A percentile compares a stretch with the other conserved stretches of the same genome.
Conservation (phyloP, 768 basidiomycete genomes). For the Hemileccinum rubropunctum region DNA sequence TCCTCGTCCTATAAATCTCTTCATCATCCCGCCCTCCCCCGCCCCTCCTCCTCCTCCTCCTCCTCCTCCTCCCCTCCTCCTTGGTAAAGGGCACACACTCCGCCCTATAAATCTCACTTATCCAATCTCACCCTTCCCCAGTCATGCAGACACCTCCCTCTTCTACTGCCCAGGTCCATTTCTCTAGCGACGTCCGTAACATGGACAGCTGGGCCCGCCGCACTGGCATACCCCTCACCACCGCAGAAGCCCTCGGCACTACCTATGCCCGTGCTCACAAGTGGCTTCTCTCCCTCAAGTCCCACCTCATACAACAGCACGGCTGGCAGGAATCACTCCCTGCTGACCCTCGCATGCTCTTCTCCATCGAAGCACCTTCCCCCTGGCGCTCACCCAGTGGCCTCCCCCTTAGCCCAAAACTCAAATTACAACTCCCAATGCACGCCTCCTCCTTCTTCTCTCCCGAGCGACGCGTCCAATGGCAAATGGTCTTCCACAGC, state of each 20-base stretch:
- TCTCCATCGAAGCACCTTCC: constrained; percentile 74
- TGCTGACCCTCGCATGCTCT: constrained; percentile 69
- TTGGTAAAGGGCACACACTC: constrained; percentile 33
- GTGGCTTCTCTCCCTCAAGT: constrained; percentile 64
- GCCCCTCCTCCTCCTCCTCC: constrained; percentile 24
- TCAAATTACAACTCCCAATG: constrained; percentile 70
- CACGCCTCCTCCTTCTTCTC: constrained; percentile 86
- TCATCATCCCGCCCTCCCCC: neutral
- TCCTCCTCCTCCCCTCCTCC: constrained; percentile 26
- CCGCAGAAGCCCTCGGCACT: constrained; percentile 75
- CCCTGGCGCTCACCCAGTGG: constrained; percentile 76
- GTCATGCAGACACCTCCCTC: constrained; percentile 34
- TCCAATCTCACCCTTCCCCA: neutral
- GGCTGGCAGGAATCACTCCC: constrained; percentile 64
- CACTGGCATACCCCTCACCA: constrained; percentile 78
- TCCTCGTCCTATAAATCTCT: constrained; percentile 4
- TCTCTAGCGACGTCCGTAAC: constrained; percentile 74
- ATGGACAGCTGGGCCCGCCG: constrained; percentile 84
- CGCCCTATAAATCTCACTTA: constrained; percentile 26
- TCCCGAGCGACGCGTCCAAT: constrained; percentile 78
- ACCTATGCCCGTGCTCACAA: constrained; percentile 80
- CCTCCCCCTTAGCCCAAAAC: constrained; percentile 71
- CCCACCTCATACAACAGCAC: constrained; percentile 62
- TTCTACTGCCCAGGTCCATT: constrained; percentile 61
- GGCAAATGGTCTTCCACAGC: constrained; percentile 88